Percentiles rank a stretch among this genome's conserved stretches.
These are phyloP conservation scores for Torulaspora pretoriensis DNA, from an alignment of 1,139 yeast genomes.

Conservation along the genomic window DNA sequence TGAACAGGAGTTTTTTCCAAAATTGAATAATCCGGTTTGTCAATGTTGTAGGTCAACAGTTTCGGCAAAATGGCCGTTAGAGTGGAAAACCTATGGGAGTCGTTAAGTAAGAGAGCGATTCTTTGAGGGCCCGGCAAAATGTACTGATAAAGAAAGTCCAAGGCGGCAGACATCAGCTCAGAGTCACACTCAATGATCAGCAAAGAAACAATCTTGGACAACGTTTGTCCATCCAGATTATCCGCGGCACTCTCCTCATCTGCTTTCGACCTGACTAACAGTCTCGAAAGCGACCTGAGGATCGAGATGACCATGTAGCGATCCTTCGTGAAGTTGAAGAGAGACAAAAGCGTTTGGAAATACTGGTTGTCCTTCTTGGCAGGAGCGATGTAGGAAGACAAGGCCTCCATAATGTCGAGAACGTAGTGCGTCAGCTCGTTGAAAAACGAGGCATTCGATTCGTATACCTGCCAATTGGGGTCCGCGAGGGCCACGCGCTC, in stretches of 20 bases:
- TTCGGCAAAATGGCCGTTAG: constrained; percentile 58
- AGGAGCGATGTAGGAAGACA: constrained; percentile 78
- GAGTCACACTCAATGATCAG: constrained; percentile 49
- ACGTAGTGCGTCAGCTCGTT: constrained; percentile 65
- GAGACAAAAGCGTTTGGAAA: constrained; percentile 48
- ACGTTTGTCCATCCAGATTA: constrained; percentile 39
- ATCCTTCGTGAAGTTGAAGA: constrained; percentile 50
- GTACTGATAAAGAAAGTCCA: constrained; percentile 66
- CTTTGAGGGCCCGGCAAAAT: constrained; percentile 48
- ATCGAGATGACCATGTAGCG: constrained; percentile 51
- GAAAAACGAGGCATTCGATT: constrained; percentile 37
- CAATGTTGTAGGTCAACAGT: constrained; percentile 52
- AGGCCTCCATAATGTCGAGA: constrained; percentile 77
- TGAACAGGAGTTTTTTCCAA: constrained; percentile 42
- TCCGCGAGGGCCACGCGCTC: constrained; percentile 23
- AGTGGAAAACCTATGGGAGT: constrained; percentile 44
- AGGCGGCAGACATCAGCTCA: constrained; percentile 58
- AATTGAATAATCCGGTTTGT: constrained; percentile 35
- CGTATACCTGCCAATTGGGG: constrained; percentile 23
- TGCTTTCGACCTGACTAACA: constrained; percentile 44
- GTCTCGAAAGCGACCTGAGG: constrained; percentile 51
- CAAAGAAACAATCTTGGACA: constrained; percentile 46
- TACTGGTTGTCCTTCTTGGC: constrained; percentile 60
- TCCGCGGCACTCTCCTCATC: constrained; percentile 46
- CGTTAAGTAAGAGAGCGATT: constrained; percentile 38